Evolutionary conservation across 2,329 filamentous ascomycete genomes (phyloP), one percentile per base, ranked within the genome.

Genomic region (Zasmidium citrigriseum): DNA sequence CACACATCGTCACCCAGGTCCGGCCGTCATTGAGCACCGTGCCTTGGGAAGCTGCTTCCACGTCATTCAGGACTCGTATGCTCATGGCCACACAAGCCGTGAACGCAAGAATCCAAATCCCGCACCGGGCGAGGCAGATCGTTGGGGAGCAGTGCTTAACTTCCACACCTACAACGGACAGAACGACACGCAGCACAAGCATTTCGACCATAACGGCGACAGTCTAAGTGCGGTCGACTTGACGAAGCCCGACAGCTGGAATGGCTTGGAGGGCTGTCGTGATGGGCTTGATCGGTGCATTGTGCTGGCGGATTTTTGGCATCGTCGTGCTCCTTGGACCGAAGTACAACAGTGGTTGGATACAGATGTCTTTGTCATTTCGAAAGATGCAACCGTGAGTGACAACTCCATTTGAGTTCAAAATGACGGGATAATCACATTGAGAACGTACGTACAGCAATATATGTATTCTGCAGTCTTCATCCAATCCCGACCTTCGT

Each of bases 151-250:
- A 12, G 23, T 54, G 22, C 16, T 50, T 20, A 58, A 58, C 23
- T 58, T 58, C 20, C 55, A 58, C 24, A 49, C 55, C 16, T 58
- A 54, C 25, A 50, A 46, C 18, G 55, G 55, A 23, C 55, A 58
- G 23, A 45, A 58, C 38, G 49, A 48, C 14, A 51, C 54, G 27
- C 27, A 53, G 51, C 55, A 58, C 21, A 52, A 53, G 46, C 49
- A 58, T 27, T 58, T 49, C 46, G 55, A 58, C 25, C 54, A 54
- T 16, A 51, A 51, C 5, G 29, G 48, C n/a, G 29, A 41, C 27
- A 29, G 49, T 12, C 25, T 54, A 11, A 51, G 54, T n/a, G 47
- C 54, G 12, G 50, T 48, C 18, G 46, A 58, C 22, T 52, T 46
- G 23, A 54, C 55, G 16, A 51, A 58, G n/a, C 29, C 50, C 4